A percentile compares a stretch with the other conserved stretches of the same genome.
phyloP scores from a whole-genome alignment of 177 flowering plant genomes.

The Vitis hybrid region DNA sequence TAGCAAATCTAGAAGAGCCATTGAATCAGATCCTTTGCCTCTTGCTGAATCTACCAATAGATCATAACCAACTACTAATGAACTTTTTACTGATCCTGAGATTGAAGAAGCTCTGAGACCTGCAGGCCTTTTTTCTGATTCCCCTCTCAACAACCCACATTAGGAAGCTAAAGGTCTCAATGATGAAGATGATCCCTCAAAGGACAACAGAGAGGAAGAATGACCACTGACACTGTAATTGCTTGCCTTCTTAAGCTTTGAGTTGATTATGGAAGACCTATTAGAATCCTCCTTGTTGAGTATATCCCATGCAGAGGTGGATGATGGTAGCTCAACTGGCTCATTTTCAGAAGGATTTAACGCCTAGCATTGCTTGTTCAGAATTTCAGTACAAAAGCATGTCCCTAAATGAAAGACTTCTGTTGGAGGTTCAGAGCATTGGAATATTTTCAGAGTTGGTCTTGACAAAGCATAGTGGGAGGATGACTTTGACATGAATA shows the following conservation, averaged over 20 bases:
- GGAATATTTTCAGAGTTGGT: too few species aligned
- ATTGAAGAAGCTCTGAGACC: conserved; percentile 64
- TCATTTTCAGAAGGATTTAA: too few species aligned
- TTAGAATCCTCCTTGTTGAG: conserved; percentile 48
- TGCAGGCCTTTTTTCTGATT: conserved; percentile 83
- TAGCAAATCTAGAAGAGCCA: conserved; percentile 15
- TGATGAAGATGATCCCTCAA: conserved; percentile 24
- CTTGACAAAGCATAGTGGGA: conserved; percentile 28
- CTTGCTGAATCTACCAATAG: conserved; percentile 16
- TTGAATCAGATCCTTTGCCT: conserved; percentile 28
- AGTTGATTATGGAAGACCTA: conserved; percentile 80
- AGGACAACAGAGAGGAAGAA: conserved; percentile 37
- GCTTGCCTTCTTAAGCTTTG: conserved; percentile 92
- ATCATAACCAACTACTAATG: conserved; percentile 22
- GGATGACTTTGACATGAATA: conserved; percentile 79
- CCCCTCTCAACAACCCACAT: conserved; percentile 76
- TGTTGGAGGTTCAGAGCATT: too few species aligned
- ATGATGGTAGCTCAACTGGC: conserved; percentile 56
- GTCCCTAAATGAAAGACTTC: too few species aligned
- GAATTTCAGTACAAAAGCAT: too few species aligned
- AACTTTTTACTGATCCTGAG: conserved; percentile 32
- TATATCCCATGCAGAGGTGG: conserved; percentile 42
- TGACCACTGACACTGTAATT: conserved; percentile 92
- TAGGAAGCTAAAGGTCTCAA: conserved; percentile 15
- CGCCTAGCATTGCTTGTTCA: too few species aligned